Evolutionary conservation across 2,329 filamentous ascomycete species (phyloP), one percentile per base, ranked within the genome.

Genomic region (Exophiala bonariae): DNA sequence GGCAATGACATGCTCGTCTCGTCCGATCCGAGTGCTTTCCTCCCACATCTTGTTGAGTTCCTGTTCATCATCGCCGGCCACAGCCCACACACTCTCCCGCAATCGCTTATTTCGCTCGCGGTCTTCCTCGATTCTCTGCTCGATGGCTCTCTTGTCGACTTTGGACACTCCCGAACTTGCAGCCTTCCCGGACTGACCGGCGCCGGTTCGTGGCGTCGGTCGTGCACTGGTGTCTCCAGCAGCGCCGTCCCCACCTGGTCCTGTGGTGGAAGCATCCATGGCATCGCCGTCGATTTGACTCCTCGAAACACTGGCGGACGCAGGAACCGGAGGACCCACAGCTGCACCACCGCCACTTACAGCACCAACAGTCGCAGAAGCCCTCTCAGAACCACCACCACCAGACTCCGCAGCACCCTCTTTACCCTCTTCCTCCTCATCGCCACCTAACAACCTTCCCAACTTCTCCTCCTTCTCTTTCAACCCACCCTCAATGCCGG

Each of bases 81-180:
- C 83, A 1, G 90, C 89, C 93, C 95, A 99, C 54, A 96, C 95
- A 60, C 85, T 90, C 71, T 99, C 93, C 17, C 93, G 76, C 61
- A 92, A 74, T 34, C 92, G 76, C 75, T 99, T 99, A 68, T 99
- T 95, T 34, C 93, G 77, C 67, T 99, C 93, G 3, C 93, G 78
- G 67, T 99, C 93, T 69, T 99, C 95, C 60, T 99, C 95, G 54
- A 99, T 96, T 32, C 93, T 79, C 72, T 97, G 91, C 70, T 97
- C 91, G 43, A 96, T 87, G 70, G 96, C 88, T 46, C 86, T 80
- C 69, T 92, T 93, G 62, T 96, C 89, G 41, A 93, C 66, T 41
- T 77, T 73, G 35, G 74, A 67, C 8, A 61, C 61, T 3, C 72
- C 73, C 43, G 11, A 8, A 19, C 8, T 22, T 20, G 69, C 72